phyloP scores from a whole-genome alignment of 106 monocot genomes.

The Apostasia ramifera region DNA sequence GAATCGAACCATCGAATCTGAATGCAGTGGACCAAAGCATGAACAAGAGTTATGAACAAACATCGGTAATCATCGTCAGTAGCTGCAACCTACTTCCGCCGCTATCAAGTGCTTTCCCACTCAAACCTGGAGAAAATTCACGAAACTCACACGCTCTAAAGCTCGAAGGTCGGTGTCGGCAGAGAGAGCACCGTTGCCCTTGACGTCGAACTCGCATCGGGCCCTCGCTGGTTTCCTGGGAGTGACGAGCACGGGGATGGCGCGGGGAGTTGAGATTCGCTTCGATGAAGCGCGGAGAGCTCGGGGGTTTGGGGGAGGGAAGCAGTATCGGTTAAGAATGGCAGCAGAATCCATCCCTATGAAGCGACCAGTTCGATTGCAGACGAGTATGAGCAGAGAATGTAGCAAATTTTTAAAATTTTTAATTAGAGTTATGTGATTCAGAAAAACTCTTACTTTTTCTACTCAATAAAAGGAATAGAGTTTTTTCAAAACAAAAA shows the following conservation, averaged over 20 bases:
- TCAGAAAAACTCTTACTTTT: too few relatives aligned
- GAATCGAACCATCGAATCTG: too few relatives aligned
- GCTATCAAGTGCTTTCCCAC: background rate
- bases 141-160: constrained; percentile 32
- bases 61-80: too few relatives aligned
- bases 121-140: background rate
- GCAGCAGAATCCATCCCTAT: constrained; percentile 1
- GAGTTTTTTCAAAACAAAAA: too few relatives aligned
- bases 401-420: too few relatives aligned
- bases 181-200: constrained; percentile 57
- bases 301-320: constrained; percentile 1
- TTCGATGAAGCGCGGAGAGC: background rate
- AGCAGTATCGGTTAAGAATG: background rate
- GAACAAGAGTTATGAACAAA: too few relatives aligned
- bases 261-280: background rate
- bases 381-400: too few relatives aligned
- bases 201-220: constrained; percentile 48
- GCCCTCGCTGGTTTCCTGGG: background rate
- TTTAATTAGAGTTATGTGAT: too few relatives aligned
- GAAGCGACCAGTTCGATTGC: background rate
- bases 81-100: too few relatives aligned
- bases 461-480: too few relatives aligned
- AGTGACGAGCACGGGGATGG: background rate
- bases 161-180: constrained; percentile 42
- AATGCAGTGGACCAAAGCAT: too few relatives aligned